These are phyloP conservation scores for Verticillium albo-atrum DNA, from an alignment of 2,329 filamentous ascomycete genomes.

Conservation along the genomic window DNA sequence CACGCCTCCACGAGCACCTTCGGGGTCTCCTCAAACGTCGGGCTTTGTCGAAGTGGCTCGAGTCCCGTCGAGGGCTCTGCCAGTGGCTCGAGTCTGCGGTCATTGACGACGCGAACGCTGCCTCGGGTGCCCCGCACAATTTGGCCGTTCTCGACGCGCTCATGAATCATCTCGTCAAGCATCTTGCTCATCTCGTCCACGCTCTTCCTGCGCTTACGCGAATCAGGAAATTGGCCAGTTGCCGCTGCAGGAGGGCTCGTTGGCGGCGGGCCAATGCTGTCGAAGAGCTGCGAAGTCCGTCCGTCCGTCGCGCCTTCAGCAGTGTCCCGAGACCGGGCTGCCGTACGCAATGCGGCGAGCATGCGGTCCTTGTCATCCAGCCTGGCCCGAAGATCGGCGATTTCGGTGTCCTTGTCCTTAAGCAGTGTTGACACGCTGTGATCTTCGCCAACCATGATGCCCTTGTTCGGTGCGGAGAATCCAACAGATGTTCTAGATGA, in stretches of 20 bases:
- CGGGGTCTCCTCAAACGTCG: conserved; percentile 15
- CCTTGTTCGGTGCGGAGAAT: conserved; percentile 56
- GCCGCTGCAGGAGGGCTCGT: conserved; percentile 10
- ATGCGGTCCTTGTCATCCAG: conserved; percentile 95
- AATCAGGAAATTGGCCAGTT: neutral
- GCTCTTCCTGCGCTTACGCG: conserved; percentile 56
- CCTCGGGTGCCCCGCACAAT: conserved; percentile 62
- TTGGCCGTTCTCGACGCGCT: conserved; percentile 73
- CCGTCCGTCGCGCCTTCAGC: conserved; percentile 50
- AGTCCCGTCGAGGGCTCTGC: conserved; percentile 27
- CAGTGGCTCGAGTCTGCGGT: conserved; percentile 31
- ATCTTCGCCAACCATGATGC: conserved; percentile 71
- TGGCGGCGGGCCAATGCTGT: conserved; percentile 9
- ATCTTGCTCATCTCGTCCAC: conserved; percentile 92
- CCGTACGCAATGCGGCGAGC: conserved; percentile 79
- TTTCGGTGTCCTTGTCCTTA: conserved; percentile 88
- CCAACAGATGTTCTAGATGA: conserved; percentile 81
- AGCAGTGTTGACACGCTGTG: conserved; percentile 68
- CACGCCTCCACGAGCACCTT: conserved; percentile 21
- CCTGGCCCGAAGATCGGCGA: conserved; percentile 81
- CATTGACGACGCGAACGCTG: conserved; percentile 55
- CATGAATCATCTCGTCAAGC: conserved; percentile 94
- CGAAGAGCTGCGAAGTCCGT: conserved; percentile 19
- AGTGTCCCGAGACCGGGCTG: conserved; percentile 78
- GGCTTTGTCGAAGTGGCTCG: conserved; percentile 34